phyloP scores from a whole-genome alignment of 139 green algal genomes.

The Chlamydomonas urium region DNA sequence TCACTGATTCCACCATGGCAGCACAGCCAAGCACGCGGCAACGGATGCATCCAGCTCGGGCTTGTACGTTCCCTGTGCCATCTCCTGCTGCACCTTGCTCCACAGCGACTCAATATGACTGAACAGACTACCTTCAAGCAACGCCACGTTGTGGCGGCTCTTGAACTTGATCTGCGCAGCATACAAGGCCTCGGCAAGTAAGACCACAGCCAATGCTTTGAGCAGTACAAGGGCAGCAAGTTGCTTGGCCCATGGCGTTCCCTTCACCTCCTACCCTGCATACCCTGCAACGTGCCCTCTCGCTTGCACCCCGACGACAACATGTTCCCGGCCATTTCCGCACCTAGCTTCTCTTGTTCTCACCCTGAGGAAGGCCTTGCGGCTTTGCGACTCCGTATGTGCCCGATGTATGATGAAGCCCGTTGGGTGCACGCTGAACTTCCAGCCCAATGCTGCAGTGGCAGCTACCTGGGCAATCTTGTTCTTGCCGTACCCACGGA shows the following conservation, averaged over 20 bases:
- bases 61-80: neutral
- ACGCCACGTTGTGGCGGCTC: neutral
- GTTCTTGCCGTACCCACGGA: constrained; percentile 35
- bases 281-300: neutral
- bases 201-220: no score
- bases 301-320: neutral
- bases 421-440: constrained; percentile 14
- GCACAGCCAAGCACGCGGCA: neutral
- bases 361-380: constrained; percentile 22
- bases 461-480: constrained; percentile 30
- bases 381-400: neutral
- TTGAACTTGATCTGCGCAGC: constrained; percentile 13
- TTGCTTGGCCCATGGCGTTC: no score
- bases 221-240: no score
- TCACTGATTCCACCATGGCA: constrained; percentile 15
- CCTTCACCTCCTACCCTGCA: no score
- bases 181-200: no score
- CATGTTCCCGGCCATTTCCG: neutral
- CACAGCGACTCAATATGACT: constrained; percentile 7
- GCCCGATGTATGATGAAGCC: constrained; percentile 30
- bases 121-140: constrained; percentile 4
- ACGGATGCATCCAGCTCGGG: neutral
- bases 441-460: neutral
- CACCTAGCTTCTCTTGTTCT: neutral
- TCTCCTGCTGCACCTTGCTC: neutral